Percentiles rank a stretch among this genome's conserved stretches.
phyloP scores from a whole-genome alignment of 2,329 filamentous ascomycete species.

The Leptographium galeiforme region DNA sequence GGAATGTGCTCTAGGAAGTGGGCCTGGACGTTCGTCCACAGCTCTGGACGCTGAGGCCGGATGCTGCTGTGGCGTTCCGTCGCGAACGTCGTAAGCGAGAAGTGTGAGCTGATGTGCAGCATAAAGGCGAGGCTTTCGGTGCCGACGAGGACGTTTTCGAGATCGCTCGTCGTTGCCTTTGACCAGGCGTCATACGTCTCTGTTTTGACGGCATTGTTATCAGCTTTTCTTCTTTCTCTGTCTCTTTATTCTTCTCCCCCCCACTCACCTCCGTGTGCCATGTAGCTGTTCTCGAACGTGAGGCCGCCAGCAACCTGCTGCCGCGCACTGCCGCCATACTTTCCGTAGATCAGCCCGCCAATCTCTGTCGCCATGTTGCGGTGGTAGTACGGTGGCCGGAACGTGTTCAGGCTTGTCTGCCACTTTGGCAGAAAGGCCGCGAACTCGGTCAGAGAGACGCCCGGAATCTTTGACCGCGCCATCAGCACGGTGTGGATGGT shows the following conservation, averaged over 20 bases:
- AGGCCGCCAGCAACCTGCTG: constrained; percentile 17
- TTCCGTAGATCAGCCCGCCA: constrained; percentile 36
- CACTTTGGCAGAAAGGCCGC: constrained; percentile 61
- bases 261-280: constrained; percentile 17
- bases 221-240: background rate
- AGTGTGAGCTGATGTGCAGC: constrained; percentile 9
- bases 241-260: background rate
- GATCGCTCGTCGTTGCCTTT: constrained; percentile 11
- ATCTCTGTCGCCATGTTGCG: constrained; percentile 57
- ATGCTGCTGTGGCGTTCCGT: constrained; percentile 1
- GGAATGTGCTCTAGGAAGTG: constrained; percentile 5
- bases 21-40: constrained; percentile 3
- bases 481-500: constrained; percentile 64
- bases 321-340: constrained; percentile 21
- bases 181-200: constrained; percentile 20
- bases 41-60: background rate
- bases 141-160: constrained; percentile 4
- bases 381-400: constrained; percentile 61
- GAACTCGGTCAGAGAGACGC: constrained; percentile 56
- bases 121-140: constrained; percentile 7
- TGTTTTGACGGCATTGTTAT: background rate
- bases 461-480: constrained; percentile 43
- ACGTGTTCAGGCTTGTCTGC: constrained; percentile 56
- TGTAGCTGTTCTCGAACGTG: constrained; percentile 21
- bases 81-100: constrained; percentile 2